Percentiles rank a stretch among this genome's conserved stretches.
phyloP scores from a whole-genome alignment of 2,329 filamentous ascomycete species.

The Pezicula radicicola region DNA sequence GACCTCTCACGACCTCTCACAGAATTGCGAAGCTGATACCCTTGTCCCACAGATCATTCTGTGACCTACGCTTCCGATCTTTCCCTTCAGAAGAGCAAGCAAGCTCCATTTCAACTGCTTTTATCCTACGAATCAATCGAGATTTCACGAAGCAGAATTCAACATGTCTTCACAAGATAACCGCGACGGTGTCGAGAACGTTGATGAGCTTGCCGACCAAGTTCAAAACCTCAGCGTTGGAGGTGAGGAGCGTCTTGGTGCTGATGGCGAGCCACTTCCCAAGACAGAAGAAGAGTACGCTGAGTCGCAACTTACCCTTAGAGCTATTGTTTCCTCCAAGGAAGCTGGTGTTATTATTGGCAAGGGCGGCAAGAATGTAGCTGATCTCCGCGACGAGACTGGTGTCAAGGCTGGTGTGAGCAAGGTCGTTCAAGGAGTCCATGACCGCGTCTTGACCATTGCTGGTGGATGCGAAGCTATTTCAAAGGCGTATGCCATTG shows the following conservation, averaged over 20 bases:
- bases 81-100: neutral
- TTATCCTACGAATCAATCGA: neutral
- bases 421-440: constrained; percentile 97
- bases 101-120: neutral
- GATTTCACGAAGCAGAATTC: neutral
- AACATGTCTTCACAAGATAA: constrained; percentile 29
- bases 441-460: constrained; percentile 95
- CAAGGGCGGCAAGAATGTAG: constrained; percentile 97
- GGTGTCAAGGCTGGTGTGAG: constrained; percentile 97
- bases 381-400: constrained; percentile 93
- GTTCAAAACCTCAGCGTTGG: constrained; percentile 66
- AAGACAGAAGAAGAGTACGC: constrained; percentile 98
- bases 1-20: too few relatives aligned
- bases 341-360: constrained; percentile 99
- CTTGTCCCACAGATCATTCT: constrained; percentile 4
- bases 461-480: constrained; percentile 86
- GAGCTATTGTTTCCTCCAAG: constrained; percentile 97
- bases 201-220: constrained; percentile 54
- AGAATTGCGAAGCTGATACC: neutral
- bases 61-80: neutral
- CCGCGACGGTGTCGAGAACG: constrained; percentile 21
- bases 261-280: constrained; percentile 75
- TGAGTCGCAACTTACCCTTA: constrained; percentile 85
- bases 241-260: constrained; percentile 60
- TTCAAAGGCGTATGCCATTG: constrained; percentile 88